Evolutionary conservation across 83 land plant species (phyloP).

Genomic region (Thuja plicata): DNA sequence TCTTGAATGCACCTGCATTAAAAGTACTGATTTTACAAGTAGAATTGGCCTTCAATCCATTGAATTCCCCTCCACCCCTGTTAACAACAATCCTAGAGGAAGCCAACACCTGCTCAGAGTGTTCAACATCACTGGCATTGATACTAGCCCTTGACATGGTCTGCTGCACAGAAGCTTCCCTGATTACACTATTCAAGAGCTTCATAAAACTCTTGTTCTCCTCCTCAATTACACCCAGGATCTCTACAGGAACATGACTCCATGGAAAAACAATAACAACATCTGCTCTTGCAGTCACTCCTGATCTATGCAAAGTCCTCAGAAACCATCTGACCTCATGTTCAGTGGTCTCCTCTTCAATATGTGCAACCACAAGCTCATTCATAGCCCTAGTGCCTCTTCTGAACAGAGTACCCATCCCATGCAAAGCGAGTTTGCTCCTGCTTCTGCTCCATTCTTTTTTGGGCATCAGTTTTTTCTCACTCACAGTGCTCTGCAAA

Average conservation of each 20-base stretch:
- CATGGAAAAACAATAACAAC: conserved; percentile 46
- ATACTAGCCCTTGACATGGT: conserved; percentile 14
- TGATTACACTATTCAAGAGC: conserved; percentile 13
- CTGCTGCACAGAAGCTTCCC: conserved; percentile 5
- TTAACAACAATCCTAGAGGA: conserved; percentile 8
- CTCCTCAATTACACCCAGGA: conserved; percentile 28
- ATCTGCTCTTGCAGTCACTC: conserved; percentile 49
- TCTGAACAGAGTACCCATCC: conserved; percentile 59
- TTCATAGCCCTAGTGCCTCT: conserved; percentile 56
- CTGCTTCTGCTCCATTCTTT: not conserved
- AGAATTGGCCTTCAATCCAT: conserved; percentile 1
- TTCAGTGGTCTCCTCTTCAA: conserved; percentile 20
- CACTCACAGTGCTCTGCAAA: not conserved
- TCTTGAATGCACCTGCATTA: conserved; percentile 10
- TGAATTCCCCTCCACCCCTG: conserved; percentile 17
- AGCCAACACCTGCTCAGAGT: not conserved
- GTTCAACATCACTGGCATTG: not conserved
- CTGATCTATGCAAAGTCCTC: conserved; percentile 47
- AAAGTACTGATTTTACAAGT: conserved; percentile 11
- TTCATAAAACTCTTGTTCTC: conserved; percentile 44
- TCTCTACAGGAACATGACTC: conserved; percentile 12
- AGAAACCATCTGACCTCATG: conserved; percentile 48
- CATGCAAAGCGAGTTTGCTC: conserved; percentile 43
- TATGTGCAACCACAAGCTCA: conserved; percentile 59
- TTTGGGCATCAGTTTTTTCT: not conserved